A percentile compares a stretch with the other conserved stretches of the same genome.
These are phyloP conservation scores for Fusarium sp. DNA, from an alignment of 2,329 filamentous ascomycete species.

Conservation along the genomic window DNA sequence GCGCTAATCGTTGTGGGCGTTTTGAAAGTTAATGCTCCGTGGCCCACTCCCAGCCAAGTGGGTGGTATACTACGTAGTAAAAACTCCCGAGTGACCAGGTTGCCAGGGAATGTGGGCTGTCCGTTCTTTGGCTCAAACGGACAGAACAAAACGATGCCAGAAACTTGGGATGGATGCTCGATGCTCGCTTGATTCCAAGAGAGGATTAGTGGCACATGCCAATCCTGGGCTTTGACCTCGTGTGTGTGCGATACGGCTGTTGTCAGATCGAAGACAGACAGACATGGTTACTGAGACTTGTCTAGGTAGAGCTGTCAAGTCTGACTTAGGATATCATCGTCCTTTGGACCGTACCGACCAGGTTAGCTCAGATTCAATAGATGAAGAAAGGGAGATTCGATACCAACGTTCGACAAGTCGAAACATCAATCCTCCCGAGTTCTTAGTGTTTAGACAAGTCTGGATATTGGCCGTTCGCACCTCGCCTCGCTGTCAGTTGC, in stretches of 20 bases:
- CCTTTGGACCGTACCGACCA: too few relatives aligned
- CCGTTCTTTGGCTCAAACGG: slow-evolving; percentile 5
- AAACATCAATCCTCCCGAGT: too few relatives aligned
- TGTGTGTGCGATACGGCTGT: slow-evolving; percentile 11
- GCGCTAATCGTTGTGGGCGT: slow-evolving; percentile 3
- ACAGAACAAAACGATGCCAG: slow-evolving; percentile 29
- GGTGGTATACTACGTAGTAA: slow-evolving; percentile 25
- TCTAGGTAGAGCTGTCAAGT: slow-evolving; percentile 5
- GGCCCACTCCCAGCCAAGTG: slow-evolving; percentile 36
- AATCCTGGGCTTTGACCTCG: slow-evolving; percentile 33
- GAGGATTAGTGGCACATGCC: slow-evolving; percentile 36
- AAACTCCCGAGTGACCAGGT: slow-evolving; percentile 44
- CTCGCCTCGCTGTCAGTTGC: slow-evolving; percentile 19
- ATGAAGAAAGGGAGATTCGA: too few relatives aligned
- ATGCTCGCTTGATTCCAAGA: slow-evolving; percentile 31
- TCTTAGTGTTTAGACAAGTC: too few relatives aligned
- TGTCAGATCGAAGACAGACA: slow-evolving; percentile 26
- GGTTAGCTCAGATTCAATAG: too few relatives aligned
- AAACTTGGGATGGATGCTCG: slow-evolving; percentile 26
- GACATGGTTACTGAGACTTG: slow-evolving; percentile 5
- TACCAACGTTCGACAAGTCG: too few relatives aligned
- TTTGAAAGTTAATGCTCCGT: slow-evolving; percentile 25
- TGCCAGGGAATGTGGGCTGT: slow-evolving; percentile 21
- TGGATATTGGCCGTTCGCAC: slow-evolving; percentile 3
- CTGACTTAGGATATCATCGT: too few relatives aligned